These are phyloP conservation scores for Leonotis leonurus DNA, from an alignment of 257 asterid species.

Conservation along the genomic window DNA sequence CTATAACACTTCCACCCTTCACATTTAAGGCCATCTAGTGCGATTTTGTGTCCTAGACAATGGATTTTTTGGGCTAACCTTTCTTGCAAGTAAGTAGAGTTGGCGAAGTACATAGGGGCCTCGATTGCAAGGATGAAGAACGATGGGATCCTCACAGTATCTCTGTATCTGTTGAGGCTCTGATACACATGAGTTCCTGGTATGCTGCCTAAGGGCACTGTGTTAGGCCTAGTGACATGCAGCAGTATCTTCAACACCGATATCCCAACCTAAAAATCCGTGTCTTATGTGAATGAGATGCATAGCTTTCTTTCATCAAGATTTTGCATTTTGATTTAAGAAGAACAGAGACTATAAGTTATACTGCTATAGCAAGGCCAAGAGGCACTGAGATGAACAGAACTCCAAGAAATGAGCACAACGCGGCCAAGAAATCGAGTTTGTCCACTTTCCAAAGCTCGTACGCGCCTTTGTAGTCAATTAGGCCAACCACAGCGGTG, in stretches of 20 bases:
- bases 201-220: slow-evolving; percentile 53
- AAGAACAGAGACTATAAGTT: slow-evolving; percentile 10
- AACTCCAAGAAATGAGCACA: slow-evolving; percentile 80
- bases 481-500: slow-evolving; percentile 83
- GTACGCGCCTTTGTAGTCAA: slow-evolving; percentile 65
- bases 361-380: slow-evolving; percentile 89
- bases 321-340: neutral
- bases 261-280: slow-evolving; percentile 26
- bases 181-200: slow-evolving; percentile 80
- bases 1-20: neutral
- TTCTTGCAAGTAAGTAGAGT: slow-evolving; percentile 76
- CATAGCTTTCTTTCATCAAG: neutral
- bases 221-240: slow-evolving; percentile 90
- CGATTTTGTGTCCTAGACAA: neutral
- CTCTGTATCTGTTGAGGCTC: slow-evolving; percentile 52
- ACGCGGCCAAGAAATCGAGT: slow-evolving; percentile 70
- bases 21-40: neutral
- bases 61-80: slow-evolving; percentile 27
- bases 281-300: neutral
- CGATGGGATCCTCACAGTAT: slow-evolving; percentile 59
- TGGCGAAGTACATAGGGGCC: slow-evolving; percentile 85
- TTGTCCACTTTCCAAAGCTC: slow-evolving; percentile 88
- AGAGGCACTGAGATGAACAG: slow-evolving; percentile 55
- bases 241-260: slow-evolving; percentile 72
- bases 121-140: slow-evolving; percentile 72